Evolutionary conservation across 2,329 filamentous ascomycete genomes (phyloP).

Genomic region (Trichophaea hybrida): DNA sequence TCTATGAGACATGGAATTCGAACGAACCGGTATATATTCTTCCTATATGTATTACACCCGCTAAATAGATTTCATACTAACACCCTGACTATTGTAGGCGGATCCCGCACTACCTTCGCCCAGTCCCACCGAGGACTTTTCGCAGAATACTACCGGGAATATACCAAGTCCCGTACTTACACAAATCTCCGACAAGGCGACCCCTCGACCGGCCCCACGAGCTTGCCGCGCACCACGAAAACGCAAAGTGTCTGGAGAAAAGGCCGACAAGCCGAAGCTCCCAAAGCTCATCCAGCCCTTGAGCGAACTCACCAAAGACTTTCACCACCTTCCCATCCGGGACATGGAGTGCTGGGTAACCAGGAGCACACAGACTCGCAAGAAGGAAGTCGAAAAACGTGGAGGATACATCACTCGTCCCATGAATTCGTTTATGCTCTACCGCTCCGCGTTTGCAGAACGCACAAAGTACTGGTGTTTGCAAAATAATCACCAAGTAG

Average conservation of each 20-base stretch:
- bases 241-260: conserved; percentile 17
- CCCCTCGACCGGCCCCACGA: conserved; percentile 6
- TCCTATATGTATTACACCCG: no score
- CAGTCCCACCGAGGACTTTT: neutral
- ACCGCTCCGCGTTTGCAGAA: conserved; percentile 82
- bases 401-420: conserved; percentile 76
- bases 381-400: conserved; percentile 51
- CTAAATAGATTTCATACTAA: neutral
- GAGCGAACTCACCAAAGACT: conserved; percentile 53
- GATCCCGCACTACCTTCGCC: neutral
- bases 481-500: conserved; percentile 85
- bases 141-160: no score
- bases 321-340: conserved; percentile 47
- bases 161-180: no score
- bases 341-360: conserved; percentile 74
- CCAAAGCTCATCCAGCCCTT: conserved; percentile 51
- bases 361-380: conserved; percentile 51
- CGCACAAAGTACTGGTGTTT: conserved; percentile 66
- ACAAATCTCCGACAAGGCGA: no score
- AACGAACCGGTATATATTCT: no score
- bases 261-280: conserved; percentile 20
- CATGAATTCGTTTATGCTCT: conserved; percentile 98
- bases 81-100: neutral
- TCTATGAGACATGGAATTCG: no score
- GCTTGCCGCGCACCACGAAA: conserved; percentile 14